phyloP scores from a whole-genome alignment of 306 rosid genomes.

The Medicago arabica region DNA sequence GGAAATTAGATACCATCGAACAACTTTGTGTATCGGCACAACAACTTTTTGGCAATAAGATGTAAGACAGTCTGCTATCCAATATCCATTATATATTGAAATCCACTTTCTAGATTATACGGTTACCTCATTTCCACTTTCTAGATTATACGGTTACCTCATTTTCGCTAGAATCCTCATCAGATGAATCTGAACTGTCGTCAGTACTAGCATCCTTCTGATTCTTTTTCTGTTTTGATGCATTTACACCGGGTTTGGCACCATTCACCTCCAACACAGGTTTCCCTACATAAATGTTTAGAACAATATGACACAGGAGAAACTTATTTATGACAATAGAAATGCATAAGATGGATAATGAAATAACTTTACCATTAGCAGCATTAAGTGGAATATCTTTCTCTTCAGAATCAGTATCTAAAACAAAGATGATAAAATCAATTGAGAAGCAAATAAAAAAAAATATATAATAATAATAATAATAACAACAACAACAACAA shows the following conservation, averaged over 20 bases:
- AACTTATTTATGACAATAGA: not conserved
- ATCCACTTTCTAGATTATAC: no score
- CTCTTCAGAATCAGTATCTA: slow-evolving; percentile 42
- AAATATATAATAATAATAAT: no score
- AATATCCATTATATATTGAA: slow-evolving; percentile 17
- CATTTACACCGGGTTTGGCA: slow-evolving; percentile 35
- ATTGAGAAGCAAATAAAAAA: slow-evolving; percentile 25
- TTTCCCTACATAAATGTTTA: slow-evolving; percentile 38
- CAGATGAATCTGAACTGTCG: slow-evolving; percentile 43
- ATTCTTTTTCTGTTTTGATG: slow-evolving; percentile 45
- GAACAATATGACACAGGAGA: not conserved
- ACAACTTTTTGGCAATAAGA: slow-evolving; percentile 1
- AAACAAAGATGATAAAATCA: slow-evolving; percentile 24
- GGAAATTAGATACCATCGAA: slow-evolving; percentile 9
- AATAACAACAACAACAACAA: no score
- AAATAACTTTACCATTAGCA: slow-evolving; percentile 46
- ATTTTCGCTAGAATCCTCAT: slow-evolving; percentile 52
- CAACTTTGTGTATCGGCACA: slow-evolving; percentile 1
- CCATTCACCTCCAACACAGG: slow-evolving; percentile 34
- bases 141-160: slow-evolving; percentile 32
- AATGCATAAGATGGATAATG: slow-evolving; percentile 11
- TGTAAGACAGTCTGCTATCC: not conserved
- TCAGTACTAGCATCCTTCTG: slow-evolving; percentile 37
- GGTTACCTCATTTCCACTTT: no score
- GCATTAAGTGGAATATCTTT: slow-evolving; percentile 41